Evolutionary conservation across 2,329 filamentous ascomycete species (phyloP), one percentile per base, ranked within the genome.

Genomic region (Tolypocladium ophioglossoides): DNA sequence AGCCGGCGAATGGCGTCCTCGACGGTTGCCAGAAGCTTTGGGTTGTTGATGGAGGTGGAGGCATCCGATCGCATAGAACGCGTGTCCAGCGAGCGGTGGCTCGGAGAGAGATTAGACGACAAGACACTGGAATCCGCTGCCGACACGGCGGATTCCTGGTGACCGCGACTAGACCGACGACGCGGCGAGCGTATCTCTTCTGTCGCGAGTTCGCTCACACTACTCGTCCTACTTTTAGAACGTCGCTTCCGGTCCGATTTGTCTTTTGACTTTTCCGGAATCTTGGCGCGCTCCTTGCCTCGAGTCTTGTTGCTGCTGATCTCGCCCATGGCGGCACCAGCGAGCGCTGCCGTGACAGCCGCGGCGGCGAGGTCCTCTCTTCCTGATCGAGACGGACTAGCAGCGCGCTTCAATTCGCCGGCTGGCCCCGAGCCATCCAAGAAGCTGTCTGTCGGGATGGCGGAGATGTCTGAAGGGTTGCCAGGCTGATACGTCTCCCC

Each of bases 1-100:
- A 96, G 78, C 50, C 91, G 82, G 58, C 90, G 85, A 64, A 96
- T 95, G 16, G 91, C 91, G 71, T 96, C 91, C 71, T 96, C 91
- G 3, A 96, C 91, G 0, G 91, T 94, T 64, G 94, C 89, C 2
- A 96, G 78, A 2, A 96, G 74, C 66, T 90, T 94, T 0, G 91
- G 91, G 64, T 96, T 96, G 71, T 95, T 95, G 67, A 95, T 89
- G 0, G 89, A 92, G 3, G 89, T 82, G 32, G 80, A 82, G 27
- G 70, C 70, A 9, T 70, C 72, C 0, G 77, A 79, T 54, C 73
- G 75, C 56, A 74, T 68, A 37, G 79, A 80, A 64, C 79, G 74
- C 57, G 78, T 74, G 59, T 82, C 78, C 55, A 76, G 68, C 0
- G 79, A 82, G 48, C 78, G 77, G 60, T 83, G 78, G 64, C 76